Percentiles rank a stretch among this genome's conserved stretches.
phyloP scores from a whole-genome alignment of 345 rosid species.

The Eucalyptus sp. region DNA sequence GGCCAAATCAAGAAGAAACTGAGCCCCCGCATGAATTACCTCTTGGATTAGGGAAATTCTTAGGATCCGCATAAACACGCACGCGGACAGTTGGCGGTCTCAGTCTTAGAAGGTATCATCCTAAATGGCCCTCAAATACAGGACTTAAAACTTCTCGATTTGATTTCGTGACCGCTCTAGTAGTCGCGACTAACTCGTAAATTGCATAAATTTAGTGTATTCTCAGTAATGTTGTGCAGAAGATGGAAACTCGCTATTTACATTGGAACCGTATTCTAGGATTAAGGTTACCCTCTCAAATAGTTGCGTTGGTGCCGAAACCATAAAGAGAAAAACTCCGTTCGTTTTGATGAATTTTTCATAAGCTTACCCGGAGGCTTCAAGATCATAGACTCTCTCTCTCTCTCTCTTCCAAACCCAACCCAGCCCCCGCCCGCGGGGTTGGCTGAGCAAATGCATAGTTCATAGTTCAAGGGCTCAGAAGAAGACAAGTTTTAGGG shows the following conservation, averaged over 20 bases:
- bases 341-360: neutral
- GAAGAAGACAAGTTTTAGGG: neutral
- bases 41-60: neutral
- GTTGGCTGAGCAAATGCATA: neutral
- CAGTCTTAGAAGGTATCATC: neutral
- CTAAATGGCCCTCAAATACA: neutral
- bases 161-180: neutral
- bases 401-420: neutral
- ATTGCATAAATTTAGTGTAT: neutral
- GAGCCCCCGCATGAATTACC: neutral
- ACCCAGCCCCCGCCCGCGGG: no score
- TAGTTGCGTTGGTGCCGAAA: neutral
- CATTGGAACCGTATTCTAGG: neutral
- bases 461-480: neutral
- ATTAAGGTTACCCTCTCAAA: neutral
- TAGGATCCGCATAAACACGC: neutral
- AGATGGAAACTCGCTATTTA: neutral
- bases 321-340: neutral
- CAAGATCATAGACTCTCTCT: neutral
- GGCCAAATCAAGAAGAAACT: neutral
- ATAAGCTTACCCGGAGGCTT: neutral
- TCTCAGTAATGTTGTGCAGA: neutral
- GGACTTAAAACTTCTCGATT: neutral
- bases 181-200: neutral
- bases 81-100: neutral